These are phyloP conservation scores for Fragaria vesca DNA, from an alignment of 306 rosid genomes.

Conservation along the genomic window DNA sequence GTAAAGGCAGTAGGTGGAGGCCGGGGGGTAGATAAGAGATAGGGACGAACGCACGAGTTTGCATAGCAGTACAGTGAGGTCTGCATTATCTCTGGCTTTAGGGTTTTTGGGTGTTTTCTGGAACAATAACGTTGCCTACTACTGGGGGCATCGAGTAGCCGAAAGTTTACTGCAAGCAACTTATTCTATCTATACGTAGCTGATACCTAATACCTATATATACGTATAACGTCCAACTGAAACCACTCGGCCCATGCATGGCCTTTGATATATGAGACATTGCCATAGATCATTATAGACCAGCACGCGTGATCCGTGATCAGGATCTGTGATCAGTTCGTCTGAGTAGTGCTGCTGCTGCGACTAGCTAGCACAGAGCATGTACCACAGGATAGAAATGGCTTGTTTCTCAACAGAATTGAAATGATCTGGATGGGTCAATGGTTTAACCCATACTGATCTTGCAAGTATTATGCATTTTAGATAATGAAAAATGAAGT, in stretches of 20 bases:
- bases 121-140: not conserved
- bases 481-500: not conserved
- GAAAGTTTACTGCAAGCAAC: not conserved
- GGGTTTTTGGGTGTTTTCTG: not conserved
- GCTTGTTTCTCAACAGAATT: not conserved
- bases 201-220: not conserved
- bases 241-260: not conserved
- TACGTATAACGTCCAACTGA: not conserved
- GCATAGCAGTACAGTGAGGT: not conserved
- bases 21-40: not conserved
- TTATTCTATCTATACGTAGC: not conserved
- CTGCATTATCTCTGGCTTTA: not conserved
- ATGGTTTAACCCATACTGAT: not conserved
- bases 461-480: not conserved
- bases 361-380: not conserved
- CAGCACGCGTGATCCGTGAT: slow-evolving; percentile 2
- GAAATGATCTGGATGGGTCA: not conserved
- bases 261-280: not conserved
- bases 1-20: not conserved
- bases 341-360: not conserved
- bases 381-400: not conserved
- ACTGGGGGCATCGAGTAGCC: not conserved
- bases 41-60: not conserved
- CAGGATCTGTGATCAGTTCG: slow-evolving; percentile 1
- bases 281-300: not conserved